phyloP scores from a whole-genome alignment of 768 basidiomycete genomes.

The Rhizopogon vesiculosus region DNA sequence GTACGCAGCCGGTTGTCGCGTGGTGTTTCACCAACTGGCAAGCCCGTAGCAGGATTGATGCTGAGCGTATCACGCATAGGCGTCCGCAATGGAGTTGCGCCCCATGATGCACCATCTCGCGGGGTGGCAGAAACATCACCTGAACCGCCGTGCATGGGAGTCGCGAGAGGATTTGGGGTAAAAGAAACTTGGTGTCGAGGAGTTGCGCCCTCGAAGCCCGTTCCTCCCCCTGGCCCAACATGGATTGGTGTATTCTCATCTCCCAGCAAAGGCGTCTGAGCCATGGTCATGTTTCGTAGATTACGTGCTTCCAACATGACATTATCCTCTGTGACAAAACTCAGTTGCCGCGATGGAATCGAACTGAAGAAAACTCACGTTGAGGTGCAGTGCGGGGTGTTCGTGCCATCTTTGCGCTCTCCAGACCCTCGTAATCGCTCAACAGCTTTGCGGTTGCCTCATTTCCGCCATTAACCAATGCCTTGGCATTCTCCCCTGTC shows the following conservation, averaged over 20 bases:
- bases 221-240: constrained; percentile 63
- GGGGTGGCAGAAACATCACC: constrained; percentile 51
- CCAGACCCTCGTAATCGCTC: constrained; percentile 90
- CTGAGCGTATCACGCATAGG: constrained; percentile 89
- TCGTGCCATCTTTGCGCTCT: constrained; percentile 84
- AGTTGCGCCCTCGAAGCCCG: constrained; percentile 93
- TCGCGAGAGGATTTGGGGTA: constrained; percentile 95
- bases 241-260: constrained; percentile 98
- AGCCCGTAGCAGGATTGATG: constrained; percentile 73
- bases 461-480: constrained; percentile 74
- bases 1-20: constrained; percentile 63
- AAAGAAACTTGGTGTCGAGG: constrained; percentile 88
- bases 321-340: constrained; percentile 70
- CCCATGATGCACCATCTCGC: constrained; percentile 32
- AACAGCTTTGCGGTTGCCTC: constrained; percentile 83
- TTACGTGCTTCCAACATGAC: constrained; percentile 94
- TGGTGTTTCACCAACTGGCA: constrained; percentile 63
- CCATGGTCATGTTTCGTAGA: constrained; percentile 87
- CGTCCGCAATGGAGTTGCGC: constrained; percentile 86
- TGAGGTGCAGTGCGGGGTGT: constrained; percentile 95
- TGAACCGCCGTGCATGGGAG: constrained; percentile 56
- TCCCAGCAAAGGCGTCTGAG: constrained; percentile 91
- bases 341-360: constrained; percentile 5
- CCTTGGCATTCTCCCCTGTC: constrained; percentile 84
- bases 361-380: constrained; percentile 48